These are phyloP conservation scores for Pyrus betulifolia DNA, from an alignment of 306 rosid genomes.

Conservation along the genomic window DNA sequence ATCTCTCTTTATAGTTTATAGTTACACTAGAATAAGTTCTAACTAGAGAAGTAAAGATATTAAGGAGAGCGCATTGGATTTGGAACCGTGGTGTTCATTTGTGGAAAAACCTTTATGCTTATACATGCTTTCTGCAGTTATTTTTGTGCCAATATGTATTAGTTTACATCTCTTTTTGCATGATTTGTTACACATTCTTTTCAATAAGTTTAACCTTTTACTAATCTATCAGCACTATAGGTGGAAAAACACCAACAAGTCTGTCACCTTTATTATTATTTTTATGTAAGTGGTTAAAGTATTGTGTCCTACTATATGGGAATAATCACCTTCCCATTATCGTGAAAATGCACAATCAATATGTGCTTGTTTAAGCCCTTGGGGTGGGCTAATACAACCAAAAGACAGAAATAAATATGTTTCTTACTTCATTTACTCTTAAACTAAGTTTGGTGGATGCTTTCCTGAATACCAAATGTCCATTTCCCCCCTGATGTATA, in stretches of 20 bases:
- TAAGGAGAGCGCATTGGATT: background rate
- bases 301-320: background rate
- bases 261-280: background rate
- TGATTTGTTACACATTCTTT: background rate
- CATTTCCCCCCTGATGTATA: background rate
- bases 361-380: too few species aligned
- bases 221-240: background rate
- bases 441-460: background rate
- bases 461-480: background rate
- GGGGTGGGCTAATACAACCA: too few species aligned
- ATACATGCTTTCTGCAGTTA: background rate
- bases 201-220: background rate
- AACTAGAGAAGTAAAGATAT: background rate
- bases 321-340: background rate
- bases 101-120: background rate
- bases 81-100: background rate
- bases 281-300: background rate
- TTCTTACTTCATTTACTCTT: background rate
- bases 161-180: background rate
- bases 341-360: background rate
- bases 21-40: background rate
- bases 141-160: background rate
- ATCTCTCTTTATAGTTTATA: background rate
- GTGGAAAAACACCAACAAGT: background rate
- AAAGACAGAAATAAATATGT: background rate